Evolutionary conservation across 2,329 filamentous ascomycete genomes (phyloP).

Genomic region (Verticillium tricorpus): DNA sequence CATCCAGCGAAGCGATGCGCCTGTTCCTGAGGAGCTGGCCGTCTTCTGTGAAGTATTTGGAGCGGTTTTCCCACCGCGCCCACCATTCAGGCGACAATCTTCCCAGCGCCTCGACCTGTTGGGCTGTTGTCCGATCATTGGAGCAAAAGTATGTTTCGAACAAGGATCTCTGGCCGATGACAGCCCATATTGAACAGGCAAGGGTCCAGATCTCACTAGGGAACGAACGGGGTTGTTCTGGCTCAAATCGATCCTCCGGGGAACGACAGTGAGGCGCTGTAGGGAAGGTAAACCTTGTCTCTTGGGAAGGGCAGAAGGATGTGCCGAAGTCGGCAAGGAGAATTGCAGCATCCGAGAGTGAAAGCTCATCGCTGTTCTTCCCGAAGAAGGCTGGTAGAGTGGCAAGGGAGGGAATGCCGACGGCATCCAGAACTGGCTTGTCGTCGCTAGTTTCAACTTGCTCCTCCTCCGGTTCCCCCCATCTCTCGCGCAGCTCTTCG

Average conservation of each 20-base stretch:
- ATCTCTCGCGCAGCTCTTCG: not conserved
- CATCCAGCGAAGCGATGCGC: no score
- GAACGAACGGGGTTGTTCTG: conserved; percentile 23
- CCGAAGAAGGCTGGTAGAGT: not conserved
- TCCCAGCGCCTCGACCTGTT: no score
- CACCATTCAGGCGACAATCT: no score
- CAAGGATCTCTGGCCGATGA: conserved; percentile 65
- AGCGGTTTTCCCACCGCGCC: no score
- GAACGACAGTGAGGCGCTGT: conserved; percentile 23
- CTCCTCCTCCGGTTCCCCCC: not conserved
- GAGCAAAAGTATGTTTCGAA: conserved; percentile 11
- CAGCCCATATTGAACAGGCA: conserved; percentile 94
- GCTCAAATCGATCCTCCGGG: conserved; percentile 31
- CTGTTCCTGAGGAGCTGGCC: no score
- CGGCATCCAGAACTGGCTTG: not conserved
- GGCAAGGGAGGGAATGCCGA: not conserved
- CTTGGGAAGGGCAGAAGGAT: conserved; percentile 22
- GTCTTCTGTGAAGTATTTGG: no score
- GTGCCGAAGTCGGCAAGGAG: conserved; percentile 29
- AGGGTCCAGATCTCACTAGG: conserved; percentile 85
- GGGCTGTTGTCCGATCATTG: conserved; percentile 10
- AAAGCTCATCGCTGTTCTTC: not conserved
- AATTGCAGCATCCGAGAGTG: not conserved
- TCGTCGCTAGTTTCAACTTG: not conserved
- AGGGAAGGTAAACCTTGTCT: conserved; percentile 17